Base-by-base conservation (phyloP, 2,329 filamentous ascomycete species). In the Fusarium sp. region DNA sequence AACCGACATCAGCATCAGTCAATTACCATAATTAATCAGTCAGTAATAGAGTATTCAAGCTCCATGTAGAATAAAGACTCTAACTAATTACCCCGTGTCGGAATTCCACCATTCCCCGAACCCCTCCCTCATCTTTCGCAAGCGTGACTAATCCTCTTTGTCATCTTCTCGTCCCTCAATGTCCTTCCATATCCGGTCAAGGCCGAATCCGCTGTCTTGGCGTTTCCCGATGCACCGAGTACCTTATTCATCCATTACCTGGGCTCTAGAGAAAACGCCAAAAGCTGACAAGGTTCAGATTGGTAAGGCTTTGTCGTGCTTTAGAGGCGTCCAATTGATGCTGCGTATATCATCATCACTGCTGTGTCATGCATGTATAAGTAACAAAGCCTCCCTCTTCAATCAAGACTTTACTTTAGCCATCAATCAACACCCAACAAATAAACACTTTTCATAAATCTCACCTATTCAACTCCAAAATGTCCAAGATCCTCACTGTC, bases 401-500 rank as follows among this genome's bases (percentile, higher is more conserved):
- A 19, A 19, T 19, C 12, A 38, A 12, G n/a, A 32, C 12, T 11
- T 1, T 15, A 38, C 12, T 43, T 25, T 12, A 13, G 42, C 13
- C 11, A 25, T 46, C 40, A 36, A 25, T 11, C 29, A 49, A 36
- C 15, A 44, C 25, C 9, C 6, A 43, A 3, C 8, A 22, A 19
- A n/a, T 1, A 4, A 15, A 29, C n/a, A 25, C 19, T 4, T 28
- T 7, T 5, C 4, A 24, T 2, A 11, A 10, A 28, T 4, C 12
- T 13, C 26, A 50, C 7, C 22, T 7, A 4, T 13, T 4, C 6
- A 2, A 7, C 28, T 36, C 4, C 24, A 53, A 31, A 43, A 63
- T 76, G 74, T 78, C 79, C 64, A 77, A 77, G 57, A 70, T 78
- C 42, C 61, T 79, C 22, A 75, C 76, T 11, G 78, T 81, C n/a